These are phyloP conservation scores for Hippophae rhamnoides DNA, from an alignment of 306 rosid genomes.

Conservation along the genomic window DNA sequence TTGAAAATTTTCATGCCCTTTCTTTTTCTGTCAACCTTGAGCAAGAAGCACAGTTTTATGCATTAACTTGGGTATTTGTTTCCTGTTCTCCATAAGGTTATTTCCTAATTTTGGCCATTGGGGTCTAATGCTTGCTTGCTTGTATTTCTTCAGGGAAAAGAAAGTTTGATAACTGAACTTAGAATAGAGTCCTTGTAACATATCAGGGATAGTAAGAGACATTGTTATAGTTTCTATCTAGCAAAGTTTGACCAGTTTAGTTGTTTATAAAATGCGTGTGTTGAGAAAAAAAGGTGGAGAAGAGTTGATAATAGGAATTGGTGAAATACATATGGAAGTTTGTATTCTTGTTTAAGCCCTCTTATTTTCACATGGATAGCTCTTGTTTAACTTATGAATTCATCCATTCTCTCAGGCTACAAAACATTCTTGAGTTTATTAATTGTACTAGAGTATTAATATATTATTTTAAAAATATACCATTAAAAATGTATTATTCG, in stretches of 20 bases:
- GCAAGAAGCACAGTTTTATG: constrained; percentile 96
- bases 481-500: too few relatives aligned
- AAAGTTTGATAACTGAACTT: constrained; percentile 91
- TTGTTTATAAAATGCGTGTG: too few relatives aligned
- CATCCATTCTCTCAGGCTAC: constrained; percentile 53
- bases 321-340: not conserved
- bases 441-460: too few relatives aligned
- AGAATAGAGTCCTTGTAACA: constrained; percentile 49
- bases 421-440: constrained; percentile 42
- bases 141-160: constrained; percentile 66
- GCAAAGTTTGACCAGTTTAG: too few relatives aligned
- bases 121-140: constrained; percentile 12
- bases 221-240: too few relatives aligned
- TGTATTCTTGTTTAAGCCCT: not conserved
- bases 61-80: constrained; percentile 76
- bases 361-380: not conserved
- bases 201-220: not conserved
- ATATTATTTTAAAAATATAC: too few relatives aligned
- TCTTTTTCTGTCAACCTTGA: too few relatives aligned
- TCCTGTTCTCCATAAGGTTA: not conserved
- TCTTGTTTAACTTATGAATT: not conserved
- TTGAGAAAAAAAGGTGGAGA: not conserved
- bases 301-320: not conserved
- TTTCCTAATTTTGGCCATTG: constrained; percentile 2
- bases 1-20: too few relatives aligned